Evolutionary conservation across 1,284 basidiomycete species (phyloP), one percentile per base, ranked within the genome.

Genomic region (Xerocomus tenax): DNA sequence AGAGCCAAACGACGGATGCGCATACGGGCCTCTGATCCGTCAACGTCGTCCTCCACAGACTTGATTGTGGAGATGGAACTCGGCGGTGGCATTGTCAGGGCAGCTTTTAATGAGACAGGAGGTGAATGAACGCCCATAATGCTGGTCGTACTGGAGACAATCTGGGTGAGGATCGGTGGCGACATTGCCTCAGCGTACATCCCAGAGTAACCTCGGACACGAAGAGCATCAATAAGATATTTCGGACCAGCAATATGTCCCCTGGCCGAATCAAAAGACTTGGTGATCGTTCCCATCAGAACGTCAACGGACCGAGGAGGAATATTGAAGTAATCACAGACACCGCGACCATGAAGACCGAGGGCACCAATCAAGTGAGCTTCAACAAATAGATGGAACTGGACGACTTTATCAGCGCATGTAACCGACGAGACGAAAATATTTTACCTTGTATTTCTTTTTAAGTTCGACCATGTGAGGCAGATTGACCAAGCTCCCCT

Each of bases 261-360:
- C 48, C 95, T 95, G 0, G 94, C 88, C 2, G 95, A 94, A 52
- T 96, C 96, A 64, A 98, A 98, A 0, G 94, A 97, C 70, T 98
- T 98, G 34, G 95, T 98, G 67, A 99, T 96, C 0, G 95, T 99
- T 50, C 95, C 95, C 95, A 99, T 99, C 56, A 97, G 80, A 56
- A 99, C 80, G 66, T 98, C 95, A 54, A 98, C 77, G 30, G 78
- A 76, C 10, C 76, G 76, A 3, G 94, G 92, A 61, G 91, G 75
- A 54, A 98, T 73, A 50, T 82, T 83, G 68, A 95, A 99, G 74
- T 97, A 99, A 68, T 99, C 94, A 53, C 85, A 84, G 5, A 98
- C 90, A 57, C 95, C 95, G 41, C 95, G 89, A 9, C 95, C 95
- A 58, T 88, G 80, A 8, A 93, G 91, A 30, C 95, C 95, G 36